Conservation (phyloP, 2,329 filamentous ascomycete genomes). For the Colletotrichum lindemuthianum region DNA sequence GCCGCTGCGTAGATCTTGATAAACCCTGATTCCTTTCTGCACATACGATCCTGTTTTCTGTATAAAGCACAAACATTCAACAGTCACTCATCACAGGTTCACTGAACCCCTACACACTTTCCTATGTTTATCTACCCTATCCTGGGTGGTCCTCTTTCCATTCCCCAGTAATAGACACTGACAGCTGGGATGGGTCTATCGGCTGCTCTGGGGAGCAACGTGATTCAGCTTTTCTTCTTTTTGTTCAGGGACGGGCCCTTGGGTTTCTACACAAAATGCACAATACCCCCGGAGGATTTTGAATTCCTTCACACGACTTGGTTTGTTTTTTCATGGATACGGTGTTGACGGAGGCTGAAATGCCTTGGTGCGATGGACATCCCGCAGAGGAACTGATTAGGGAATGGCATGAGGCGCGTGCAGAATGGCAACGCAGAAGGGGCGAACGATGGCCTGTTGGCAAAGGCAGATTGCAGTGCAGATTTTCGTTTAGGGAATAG, state of each 20-base stretch:
- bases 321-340: conserved; percentile 27
- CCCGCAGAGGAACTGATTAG: too few relatives aligned
- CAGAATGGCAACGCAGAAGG: neutral
- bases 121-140: conserved; percentile 16
- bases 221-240: conserved; percentile 21
- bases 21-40: conserved; percentile 19
- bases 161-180: conserved; percentile 24
- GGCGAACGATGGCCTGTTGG: too few relatives aligned
- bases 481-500: neutral
- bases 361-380: neutral
- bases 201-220: conserved; percentile 18
- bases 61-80: conserved; percentile 23
- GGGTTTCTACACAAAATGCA: conserved; percentile 36
- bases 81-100: conserved; percentile 14
- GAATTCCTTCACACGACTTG: conserved; percentile 30
- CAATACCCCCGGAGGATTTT: conserved; percentile 35
- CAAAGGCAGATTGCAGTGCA: neutral
- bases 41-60: conserved; percentile 25
- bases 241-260: conserved; percentile 22
- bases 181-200: conserved; percentile 4
- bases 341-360: conserved; percentile 15
- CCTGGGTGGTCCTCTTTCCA: conserved; percentile 3
- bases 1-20: conserved; percentile 18
- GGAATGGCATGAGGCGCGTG: neutral
- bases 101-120: conserved; percentile 9